Evolutionary conservation across 768 basidiomycete genomes (phyloP).

Genomic region (Rhodosporidiobolus sp.): DNA sequence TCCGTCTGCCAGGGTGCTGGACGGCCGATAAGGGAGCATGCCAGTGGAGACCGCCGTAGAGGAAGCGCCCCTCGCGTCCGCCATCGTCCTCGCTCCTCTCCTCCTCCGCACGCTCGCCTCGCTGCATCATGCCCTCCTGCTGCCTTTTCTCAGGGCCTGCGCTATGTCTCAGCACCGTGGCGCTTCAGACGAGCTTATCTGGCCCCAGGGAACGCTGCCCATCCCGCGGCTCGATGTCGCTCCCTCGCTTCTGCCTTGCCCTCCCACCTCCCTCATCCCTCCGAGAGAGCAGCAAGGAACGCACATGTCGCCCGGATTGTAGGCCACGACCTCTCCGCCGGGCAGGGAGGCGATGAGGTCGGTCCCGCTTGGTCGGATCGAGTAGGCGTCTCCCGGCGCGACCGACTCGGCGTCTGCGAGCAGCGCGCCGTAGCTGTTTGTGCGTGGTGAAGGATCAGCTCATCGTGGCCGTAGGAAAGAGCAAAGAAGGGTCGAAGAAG

Average conservation of each 20-base stretch:
- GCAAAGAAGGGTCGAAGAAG: neutral
- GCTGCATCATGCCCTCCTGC: no score
- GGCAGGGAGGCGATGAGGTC: constrained; percentile 35
- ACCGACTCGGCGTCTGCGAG: neutral
- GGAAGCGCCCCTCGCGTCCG: neutral
- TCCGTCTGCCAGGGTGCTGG: no score
- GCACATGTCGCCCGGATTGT: constrained; percentile 62
- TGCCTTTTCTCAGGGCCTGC: no score
- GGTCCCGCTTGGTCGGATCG: constrained; percentile 33
- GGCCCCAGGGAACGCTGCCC: no score
- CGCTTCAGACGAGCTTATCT: neutral
- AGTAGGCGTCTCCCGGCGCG: constrained; percentile 8
- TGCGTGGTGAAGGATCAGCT: neutral
- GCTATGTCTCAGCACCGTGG: no score
- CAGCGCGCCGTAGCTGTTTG: constrained; percentile 31
- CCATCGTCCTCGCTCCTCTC: neutral
- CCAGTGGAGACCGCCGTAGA: no score
- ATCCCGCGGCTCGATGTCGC: neutral
- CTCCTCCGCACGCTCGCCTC: no score
- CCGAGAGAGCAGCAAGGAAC: neutral
- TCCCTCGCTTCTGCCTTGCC: neutral
- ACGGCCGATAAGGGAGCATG: no score
- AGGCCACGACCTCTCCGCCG: constrained; percentile 48
- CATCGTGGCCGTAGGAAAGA: neutral
- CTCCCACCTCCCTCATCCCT: neutral